Percentiles rank a stretch among this genome's conserved stretches.
These are phyloP conservation scores for Pleurotus sapidus DNA, from an alignment of 768 basidiomycete genomes.

Conservation along the genomic window DNA sequence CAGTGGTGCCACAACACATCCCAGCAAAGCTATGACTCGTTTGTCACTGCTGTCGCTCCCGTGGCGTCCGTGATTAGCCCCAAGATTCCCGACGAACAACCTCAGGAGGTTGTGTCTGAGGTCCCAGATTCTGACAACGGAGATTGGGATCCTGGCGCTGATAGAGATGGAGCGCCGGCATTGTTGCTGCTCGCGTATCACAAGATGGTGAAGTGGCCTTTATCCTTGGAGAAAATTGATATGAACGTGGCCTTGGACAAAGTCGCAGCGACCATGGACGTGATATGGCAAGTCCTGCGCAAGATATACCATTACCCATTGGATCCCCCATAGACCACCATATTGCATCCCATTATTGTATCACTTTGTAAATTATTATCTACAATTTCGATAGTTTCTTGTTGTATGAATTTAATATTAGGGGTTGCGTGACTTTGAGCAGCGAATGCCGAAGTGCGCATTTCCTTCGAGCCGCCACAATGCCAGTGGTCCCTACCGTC, in stretches of 20 bases:
- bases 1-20: slow-evolving; percentile 23
- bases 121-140: too few relatives aligned
- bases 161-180: neutral
- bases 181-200: neutral
- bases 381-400: neutral
- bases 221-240: slow-evolving; percentile 18
- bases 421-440: neutral
- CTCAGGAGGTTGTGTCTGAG: neutral
- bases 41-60: slow-evolving; percentile 12
- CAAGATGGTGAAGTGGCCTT: slow-evolving; percentile 21
- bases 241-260: slow-evolving; percentile 26
- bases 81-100: neutral
- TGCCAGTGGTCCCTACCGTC: slow-evolving; percentile 31
- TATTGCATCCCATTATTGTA: neutral
- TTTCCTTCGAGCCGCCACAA: neutral
- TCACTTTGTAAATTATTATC: neutral
- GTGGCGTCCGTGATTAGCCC: neutral
- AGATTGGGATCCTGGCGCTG: neutral
- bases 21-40: slow-evolving; percentile 11
- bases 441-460: neutral
- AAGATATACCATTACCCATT: slow-evolving; percentile 57
- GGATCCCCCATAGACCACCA: slow-evolving; percentile 34
- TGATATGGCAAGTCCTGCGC: slow-evolving; percentile 46
- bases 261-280: slow-evolving; percentile 35
- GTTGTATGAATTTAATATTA: neutral